Percentiles rank a stretch among this genome's conserved stretches.
Conservation (phyloP, 352 stramenopile genomes). For the Globisporangium megalacanthum region DNA sequence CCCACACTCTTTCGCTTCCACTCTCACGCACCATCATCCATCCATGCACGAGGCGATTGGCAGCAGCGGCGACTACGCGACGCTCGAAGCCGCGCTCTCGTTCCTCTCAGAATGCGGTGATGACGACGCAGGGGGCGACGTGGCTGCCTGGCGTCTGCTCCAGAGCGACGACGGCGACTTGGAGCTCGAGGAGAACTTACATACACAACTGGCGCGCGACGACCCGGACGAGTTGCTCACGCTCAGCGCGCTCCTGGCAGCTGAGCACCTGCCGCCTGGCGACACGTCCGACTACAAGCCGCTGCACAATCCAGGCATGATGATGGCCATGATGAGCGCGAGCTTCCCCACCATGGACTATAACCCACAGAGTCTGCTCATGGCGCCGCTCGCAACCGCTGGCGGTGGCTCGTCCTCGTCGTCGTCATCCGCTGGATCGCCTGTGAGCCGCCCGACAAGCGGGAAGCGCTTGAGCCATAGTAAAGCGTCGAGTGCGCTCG, state of each 20-base stretch:
- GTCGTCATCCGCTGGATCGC: slow-evolving; percentile 4
- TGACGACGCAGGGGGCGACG: slow-evolving; percentile 20
- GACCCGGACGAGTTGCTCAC: slow-evolving; percentile 3
- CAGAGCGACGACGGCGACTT: slow-evolving; percentile 22
- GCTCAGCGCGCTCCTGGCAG: slow-evolving; percentile 12
- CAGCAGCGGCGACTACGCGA: slow-evolving; percentile 6
- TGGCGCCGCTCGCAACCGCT: slow-evolving; percentile 1
- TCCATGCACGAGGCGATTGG: background rate
- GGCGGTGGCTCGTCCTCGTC: slow-evolving; percentile 6
- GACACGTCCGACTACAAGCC: slow-evolving; percentile 5
- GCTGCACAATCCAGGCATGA: slow-evolving; percentile 14
- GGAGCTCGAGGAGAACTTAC: slow-evolving; percentile 12
- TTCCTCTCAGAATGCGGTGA: slow-evolving; percentile 32
- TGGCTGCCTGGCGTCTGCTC: slow-evolving; percentile 28
- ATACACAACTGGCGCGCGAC: background rate
- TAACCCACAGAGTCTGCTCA: slow-evolving; percentile 12
- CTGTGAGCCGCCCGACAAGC: background rate
- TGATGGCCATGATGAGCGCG: slow-evolving; percentile 17
- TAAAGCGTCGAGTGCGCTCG: slow-evolving; percentile 6
- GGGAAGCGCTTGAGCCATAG: slow-evolving; percentile 13
- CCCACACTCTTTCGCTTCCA: no score
- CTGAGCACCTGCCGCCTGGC: slow-evolving; percentile 5
- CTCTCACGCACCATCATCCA: no score
- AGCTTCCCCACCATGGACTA: slow-evolving; percentile 12
- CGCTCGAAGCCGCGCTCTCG: slow-evolving; percentile 30